Conservation (phyloP, 139 green algal species). For the Tetradesmus lagerheimii region DNA sequence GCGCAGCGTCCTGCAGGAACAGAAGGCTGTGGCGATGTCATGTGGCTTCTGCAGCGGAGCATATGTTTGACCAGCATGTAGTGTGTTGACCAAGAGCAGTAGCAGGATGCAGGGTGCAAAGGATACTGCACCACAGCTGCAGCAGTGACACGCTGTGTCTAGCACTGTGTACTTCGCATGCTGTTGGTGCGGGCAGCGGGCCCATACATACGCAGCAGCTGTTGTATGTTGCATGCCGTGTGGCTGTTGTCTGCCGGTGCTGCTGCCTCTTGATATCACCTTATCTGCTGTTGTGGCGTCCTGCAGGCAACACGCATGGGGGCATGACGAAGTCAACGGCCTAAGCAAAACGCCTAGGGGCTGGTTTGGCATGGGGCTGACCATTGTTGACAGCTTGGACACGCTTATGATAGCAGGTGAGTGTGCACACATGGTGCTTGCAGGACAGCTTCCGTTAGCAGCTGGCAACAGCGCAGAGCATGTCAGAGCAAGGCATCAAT, state of each 20-base stretch:
- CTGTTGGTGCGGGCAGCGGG: too few species aligned
- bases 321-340: conserved; percentile 80
- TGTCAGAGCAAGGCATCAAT: neutral
- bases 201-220: neutral
- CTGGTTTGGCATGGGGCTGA: conserved; percentile 58
- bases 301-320: conserved; percentile 79
- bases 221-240: neutral
- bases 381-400: conserved; percentile 87
- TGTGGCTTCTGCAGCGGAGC: neutral
- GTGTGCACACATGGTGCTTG: conserved; percentile 41
- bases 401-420: conserved; percentile 79
- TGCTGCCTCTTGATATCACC: neutral
- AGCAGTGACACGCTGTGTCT: neutral
- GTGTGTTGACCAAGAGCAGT: too few species aligned
- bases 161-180: neutral
- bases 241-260: neutral
- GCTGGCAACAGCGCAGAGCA: neutral
- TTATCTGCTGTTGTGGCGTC: neutral
- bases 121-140: neutral
- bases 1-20: too few species aligned
- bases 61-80: too few species aligned
- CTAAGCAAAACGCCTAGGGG: conserved; percentile 3
- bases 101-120: neutral
- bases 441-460: neutral
- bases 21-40: too few species aligned